Conservation (phyloP, 345 rosid genomes). For the Eucalyptus paniculata region DNA sequence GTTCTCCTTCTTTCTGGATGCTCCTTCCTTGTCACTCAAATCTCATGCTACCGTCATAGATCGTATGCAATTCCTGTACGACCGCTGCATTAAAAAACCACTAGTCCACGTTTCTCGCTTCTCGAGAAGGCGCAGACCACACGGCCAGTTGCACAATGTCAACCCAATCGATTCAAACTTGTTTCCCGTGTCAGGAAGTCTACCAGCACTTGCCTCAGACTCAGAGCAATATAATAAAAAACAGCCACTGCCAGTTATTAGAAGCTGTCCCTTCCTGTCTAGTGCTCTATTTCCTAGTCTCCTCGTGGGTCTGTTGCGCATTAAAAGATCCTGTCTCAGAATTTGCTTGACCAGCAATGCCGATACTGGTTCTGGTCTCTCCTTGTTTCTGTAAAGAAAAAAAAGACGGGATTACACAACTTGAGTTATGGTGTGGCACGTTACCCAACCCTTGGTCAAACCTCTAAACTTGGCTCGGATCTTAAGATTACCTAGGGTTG, state of each 20-base stretch:
- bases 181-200: background rate
- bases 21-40: background rate
- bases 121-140: background rate
- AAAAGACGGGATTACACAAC: background rate
- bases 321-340: background rate
- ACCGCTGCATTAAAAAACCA: background rate
- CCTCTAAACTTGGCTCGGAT: background rate
- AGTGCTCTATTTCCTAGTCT: background rate
- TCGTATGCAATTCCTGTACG: background rate
- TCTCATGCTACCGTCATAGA: background rate
- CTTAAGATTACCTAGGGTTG: background rate
- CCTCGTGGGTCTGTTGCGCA: background rate
- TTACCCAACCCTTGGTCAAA: background rate
- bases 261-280: background rate
- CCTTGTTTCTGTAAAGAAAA: background rate
- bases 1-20: background rate
- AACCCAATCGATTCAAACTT: background rate
- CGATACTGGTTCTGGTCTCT: background rate
- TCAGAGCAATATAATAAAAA: background rate
- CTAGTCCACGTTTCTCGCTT: background rate
- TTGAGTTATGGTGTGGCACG: background rate
- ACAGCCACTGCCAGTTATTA: background rate
- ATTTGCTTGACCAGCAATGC: background rate
- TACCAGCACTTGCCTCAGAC: background rate
- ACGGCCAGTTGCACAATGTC: background rate